These are phyloP conservation scores for Didymella pomorum DNA, from an alignment of 2,329 filamentous ascomycete species.

Conservation along the genomic window DNA sequence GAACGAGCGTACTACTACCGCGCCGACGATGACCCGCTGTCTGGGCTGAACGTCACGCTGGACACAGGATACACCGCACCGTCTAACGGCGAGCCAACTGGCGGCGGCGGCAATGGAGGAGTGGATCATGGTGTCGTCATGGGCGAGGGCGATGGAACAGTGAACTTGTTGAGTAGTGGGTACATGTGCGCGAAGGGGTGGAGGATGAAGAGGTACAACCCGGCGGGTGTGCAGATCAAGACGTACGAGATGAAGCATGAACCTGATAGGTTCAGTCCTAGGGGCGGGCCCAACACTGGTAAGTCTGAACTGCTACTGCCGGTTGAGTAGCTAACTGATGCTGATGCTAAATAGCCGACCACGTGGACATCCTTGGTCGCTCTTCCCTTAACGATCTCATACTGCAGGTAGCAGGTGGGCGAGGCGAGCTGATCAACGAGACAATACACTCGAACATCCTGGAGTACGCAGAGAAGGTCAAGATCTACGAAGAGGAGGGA, in stretches of 20 bases:
- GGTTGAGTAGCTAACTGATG: too few species aligned
- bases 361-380: conserved; percentile 93
- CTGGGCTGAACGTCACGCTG: conserved; percentile 70
- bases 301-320: too few species aligned
- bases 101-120: conserved; percentile 29
- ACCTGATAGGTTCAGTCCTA: conserved; percentile 87
- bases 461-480: conserved; percentile 83
- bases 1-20: conserved; percentile 94
- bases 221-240: conserved; percentile 79
- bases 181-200: conserved; percentile 98
- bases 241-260: conserved; percentile 97
- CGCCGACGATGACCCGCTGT: conserved; percentile 69
- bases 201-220: conserved; percentile 93
- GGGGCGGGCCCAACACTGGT: conserved; percentile 73
- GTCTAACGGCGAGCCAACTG: conserved; percentile 7
- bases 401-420: conserved; percentile 83
- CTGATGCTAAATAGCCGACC: conserved; percentile 68
- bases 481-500: conserved; percentile 70
- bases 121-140: conserved; percentile 90
- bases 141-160: conserved; percentile 95
- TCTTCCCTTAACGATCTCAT: conserved; percentile 91
- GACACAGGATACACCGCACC: conserved; percentile 59
- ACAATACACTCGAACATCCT: conserved; percentile 81
- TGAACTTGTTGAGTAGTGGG: conserved; percentile 87
- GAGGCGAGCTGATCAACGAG: conserved; percentile 79